Conservation (phyloP, 139 green algal species). For the Micractinium conductrix region DNA sequence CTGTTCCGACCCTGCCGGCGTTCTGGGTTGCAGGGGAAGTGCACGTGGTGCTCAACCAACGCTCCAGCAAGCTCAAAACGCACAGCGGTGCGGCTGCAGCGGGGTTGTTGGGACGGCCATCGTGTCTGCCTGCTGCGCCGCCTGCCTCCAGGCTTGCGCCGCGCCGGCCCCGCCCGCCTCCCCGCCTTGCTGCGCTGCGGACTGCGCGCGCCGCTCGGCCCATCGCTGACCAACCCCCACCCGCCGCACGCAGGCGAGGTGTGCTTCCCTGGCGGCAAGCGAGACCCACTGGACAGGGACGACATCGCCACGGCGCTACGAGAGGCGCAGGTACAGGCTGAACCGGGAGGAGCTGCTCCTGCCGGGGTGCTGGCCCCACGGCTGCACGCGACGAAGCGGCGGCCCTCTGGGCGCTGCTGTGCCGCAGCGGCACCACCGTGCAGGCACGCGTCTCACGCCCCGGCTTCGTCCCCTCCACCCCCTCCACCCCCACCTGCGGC, state of each 20-base stretch:
- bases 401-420: no score
- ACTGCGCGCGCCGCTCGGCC: no score
- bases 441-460: no score
- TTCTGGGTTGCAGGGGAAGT: conserved; percentile 37
- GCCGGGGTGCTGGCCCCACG: no score
- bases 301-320: conserved; percentile 71
- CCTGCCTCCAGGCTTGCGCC: neutral
- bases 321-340: conserved; percentile 52
- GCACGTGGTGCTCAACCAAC: conserved; percentile 69
- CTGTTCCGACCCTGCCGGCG: no score
- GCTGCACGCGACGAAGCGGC: no score
- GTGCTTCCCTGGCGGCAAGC: conserved; percentile 80
- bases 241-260: conserved; percentile 64
- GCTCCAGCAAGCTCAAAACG: conserved; percentile 49
- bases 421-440: no score
- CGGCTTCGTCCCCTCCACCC: no score
- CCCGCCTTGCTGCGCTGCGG: neutral
- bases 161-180: neutral
- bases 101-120: neutral
- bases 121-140: neutral
- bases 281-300: conserved; percentile 63
- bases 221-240: no score
- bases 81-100: conserved; percentile 29
- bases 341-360: neutral
- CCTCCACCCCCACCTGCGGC: no score